Percentiles rank a stretch among this genome's conserved stretches.
Conservation (phyloP, 2,329 filamentous ascomycete genomes). For the Neofusicoccum ribis region DNA sequence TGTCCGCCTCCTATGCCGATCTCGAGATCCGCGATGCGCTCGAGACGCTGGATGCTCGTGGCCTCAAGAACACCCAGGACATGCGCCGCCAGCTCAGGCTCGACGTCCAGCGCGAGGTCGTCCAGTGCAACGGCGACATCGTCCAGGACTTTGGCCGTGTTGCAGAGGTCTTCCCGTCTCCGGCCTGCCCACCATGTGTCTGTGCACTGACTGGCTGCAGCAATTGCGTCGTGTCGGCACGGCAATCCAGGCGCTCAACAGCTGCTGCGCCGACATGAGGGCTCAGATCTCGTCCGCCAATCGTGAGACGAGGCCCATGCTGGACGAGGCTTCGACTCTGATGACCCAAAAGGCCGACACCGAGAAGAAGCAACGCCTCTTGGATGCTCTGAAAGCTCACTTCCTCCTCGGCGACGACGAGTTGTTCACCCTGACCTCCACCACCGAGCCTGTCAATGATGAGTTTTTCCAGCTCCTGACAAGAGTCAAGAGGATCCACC, state of each 20-base stretch:
- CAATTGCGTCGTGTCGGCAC: conserved; percentile 83
- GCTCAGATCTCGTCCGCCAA: conserved; percentile 74
- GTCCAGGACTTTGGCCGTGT: conserved; percentile 86
- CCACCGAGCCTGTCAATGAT: conserved; percentile 80
- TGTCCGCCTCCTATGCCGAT: conserved; percentile 91
- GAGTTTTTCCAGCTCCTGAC: conserved; percentile 76
- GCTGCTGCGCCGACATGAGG: conserved; percentile 78
- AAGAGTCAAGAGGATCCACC: conserved; percentile 82
- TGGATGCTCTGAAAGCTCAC: conserved; percentile 75
- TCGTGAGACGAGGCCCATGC: conserved; percentile 68
- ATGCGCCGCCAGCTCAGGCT: conserved; percentile 76
- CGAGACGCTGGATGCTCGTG: conserved; percentile 71
- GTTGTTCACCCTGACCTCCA: conserved; percentile 70
- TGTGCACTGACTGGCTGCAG: conserved; percentile 47
- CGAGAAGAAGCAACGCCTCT: conserved; percentile 75
- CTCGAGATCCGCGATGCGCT: conserved; percentile 86
- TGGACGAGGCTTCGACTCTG: conserved; percentile 75
- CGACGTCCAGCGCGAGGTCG: conserved; percentile 87
- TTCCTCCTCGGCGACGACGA: conserved; percentile 86
- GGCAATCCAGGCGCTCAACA: conserved; percentile 76
- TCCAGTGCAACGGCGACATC: conserved; percentile 87
- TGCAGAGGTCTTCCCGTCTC: conserved; percentile 63
- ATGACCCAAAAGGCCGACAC: conserved; percentile 71
- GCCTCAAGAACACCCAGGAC: conserved; percentile 72
- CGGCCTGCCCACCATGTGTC: no score